Base-by-base conservation (phyloP, 768 basidiomycete genomes). In the Amanita fuliginea region DNA sequence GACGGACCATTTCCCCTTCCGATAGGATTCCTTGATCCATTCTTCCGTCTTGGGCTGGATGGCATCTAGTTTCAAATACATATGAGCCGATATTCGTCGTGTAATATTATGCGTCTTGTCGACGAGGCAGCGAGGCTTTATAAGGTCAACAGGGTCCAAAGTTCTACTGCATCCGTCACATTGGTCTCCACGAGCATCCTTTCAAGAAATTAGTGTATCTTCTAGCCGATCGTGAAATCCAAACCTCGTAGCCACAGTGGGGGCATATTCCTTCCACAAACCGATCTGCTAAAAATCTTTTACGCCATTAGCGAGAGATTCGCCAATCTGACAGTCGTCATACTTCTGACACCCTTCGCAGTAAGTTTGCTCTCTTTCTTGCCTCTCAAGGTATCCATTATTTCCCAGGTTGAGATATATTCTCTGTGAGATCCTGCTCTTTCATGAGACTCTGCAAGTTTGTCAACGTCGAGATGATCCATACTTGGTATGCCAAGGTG, bases 241-340 rank as follows among this genome's bases (percentile, higher is more conserved):
- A 56, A 52, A 87, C 87, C 52, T 92, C 85, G 55, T 82, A 92
- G 42, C 76, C 77, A 61, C 96, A 98, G 65, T 96, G 76, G 0
- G 96, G 96, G 62, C 96, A 99, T 30, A 80, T 90, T n/a, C 96
- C 96, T 65, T 98, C 95, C 0, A 98, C 94, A 66, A 86, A 98
- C 48, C 96, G 85, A 67, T 99, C 96, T 16, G 96, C 96, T 32
- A 99, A 68, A 69, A 96, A 99, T 57, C 89, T 90, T 24, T 30
- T 10, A 33, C 30, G 35, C 3, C 22, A 35, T 14, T 16, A 19
- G 32, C 22, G 22, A 18, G 28, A 4, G 9, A 53, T 49, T 16
- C 33, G 16, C 11, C 26, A 7, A 8, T 16, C 6, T 3, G 1
- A 5, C 13, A 14, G 9, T 4, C 7, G 4, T 59, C 77, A 53